Percentiles rank a stretch among this genome's conserved stretches.
These are phyloP conservation scores for Rhodotorula graminis DNA, from an alignment of 768 basidiomycete species.

Conservation along the genomic window DNA sequence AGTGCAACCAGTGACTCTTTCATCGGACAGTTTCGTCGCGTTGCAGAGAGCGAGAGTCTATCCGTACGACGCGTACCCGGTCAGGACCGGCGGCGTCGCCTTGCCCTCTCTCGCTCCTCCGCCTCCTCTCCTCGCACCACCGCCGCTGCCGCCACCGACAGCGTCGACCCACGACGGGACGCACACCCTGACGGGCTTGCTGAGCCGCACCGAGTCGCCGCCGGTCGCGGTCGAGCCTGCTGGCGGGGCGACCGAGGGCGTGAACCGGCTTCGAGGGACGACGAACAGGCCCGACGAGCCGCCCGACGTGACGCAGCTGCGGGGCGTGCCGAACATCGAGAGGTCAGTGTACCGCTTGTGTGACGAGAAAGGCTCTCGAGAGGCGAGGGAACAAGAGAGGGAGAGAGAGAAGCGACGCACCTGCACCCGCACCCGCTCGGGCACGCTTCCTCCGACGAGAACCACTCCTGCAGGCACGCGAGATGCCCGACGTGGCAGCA, in stretches of 20 bases:
- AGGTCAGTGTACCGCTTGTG: too few species aligned
- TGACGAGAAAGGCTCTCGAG: too few species aligned
- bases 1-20: too few species aligned
- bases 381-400: too few species aligned
- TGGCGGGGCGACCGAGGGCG: not conserved
- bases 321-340: too few species aligned
- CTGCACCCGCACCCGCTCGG: constrained; percentile 35
- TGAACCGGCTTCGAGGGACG: not conserved
- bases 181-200: not conserved
- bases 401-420: constrained; percentile 1
- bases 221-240: not conserved
- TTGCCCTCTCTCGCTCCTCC: too few species aligned
- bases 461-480: constrained; percentile 28
- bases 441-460: constrained; percentile 2
- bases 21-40: too few species aligned
- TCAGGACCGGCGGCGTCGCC: not conserved
- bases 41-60: not conserved
- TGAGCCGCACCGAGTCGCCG: not conserved
- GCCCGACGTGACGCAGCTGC: constrained; percentile 21
- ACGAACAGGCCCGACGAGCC: constrained; percentile 22
- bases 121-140: too few species aligned
- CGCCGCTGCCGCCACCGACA: too few species aligned
- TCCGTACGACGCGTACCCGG: not conserved
- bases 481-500: constrained; percentile 36
- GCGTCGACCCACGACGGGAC: not conserved